Conservation (phyloP, 306 rosid genomes). For the Cucurbita maxima region DNA sequence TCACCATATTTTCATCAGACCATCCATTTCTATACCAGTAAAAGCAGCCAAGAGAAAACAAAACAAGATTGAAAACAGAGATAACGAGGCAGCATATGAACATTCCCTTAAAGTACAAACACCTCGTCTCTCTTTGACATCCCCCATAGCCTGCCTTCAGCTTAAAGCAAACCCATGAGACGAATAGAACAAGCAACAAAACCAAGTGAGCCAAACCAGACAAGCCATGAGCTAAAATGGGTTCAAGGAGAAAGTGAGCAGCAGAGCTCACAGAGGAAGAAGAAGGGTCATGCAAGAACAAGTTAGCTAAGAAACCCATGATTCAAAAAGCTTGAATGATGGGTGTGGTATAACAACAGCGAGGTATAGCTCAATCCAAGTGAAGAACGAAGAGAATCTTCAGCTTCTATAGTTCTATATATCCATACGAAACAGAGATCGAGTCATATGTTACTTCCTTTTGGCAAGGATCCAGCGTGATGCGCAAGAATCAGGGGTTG, state of each 20-base stretch:
- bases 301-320: constrained; percentile 14
- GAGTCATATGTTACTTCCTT: background rate
- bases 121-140: constrained; percentile 7
- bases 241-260: constrained; percentile 22
- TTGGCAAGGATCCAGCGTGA: background rate
- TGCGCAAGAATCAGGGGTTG: background rate
- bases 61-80: constrained; percentile 22
- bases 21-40: constrained; percentile 24
- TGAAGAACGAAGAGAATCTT: background rate
- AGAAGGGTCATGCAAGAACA: constrained; percentile 8
- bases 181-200: constrained; percentile 18
- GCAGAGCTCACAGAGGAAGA: constrained; percentile 2
- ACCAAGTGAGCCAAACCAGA: constrained; percentile 35
- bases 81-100: constrained; percentile 14
- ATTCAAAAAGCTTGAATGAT: background rate
- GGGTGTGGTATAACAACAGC: background rate
- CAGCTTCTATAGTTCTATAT: background rate
- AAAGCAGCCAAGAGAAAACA: constrained; percentile 33
- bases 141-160: constrained; percentile 8
- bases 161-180: constrained; percentile 31
- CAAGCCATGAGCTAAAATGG: constrained; percentile 26
- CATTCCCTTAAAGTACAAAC: constrained; percentile 11
- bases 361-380: background rate
- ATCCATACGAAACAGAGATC: background rate
- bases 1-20: constrained; percentile 22